Base-by-base conservation (phyloP, 768 basidiomycete species). In the Panaeolus papilionaceus region DNA sequence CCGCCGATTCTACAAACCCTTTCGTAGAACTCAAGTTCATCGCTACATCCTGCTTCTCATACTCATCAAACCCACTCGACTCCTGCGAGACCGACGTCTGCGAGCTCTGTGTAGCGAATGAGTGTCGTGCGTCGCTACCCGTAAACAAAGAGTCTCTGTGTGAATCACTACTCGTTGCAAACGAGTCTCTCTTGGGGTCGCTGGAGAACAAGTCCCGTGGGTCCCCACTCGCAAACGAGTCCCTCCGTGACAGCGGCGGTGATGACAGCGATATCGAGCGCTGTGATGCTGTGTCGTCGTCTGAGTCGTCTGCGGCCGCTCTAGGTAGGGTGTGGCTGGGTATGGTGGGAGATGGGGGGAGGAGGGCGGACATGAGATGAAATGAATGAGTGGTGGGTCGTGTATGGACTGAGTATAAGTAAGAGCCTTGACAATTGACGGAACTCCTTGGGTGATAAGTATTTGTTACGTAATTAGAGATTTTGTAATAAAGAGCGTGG, bases 231-330 rank as follows among this genome's bases (percentile, higher is more conserved):
- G 66, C 49, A 16, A 71, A 54, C 28, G 77, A 77, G 79, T 81
- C 79, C 47, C 85, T 80, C 5, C 84, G 85, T 7, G 92, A 92
- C 61, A 67, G 75, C 14, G 87, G 76, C 2, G 90, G 85, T 3
- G 92, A 92, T 38, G 88, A 89, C 47, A 94, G 87, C 26, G 92
- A 85, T 63, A 94, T 91, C 1, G 93, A 94, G 45, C 85, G 87
- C 72, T 92, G 90, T 9, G 92, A 93, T 16, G 93, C 92, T 4
- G 91, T 93, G 73, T 94, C 93, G 66, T 84, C 88, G 70, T 91
- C 91, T 33, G 33, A 33, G 66, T 81, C 83, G 65, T 84, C 85
- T 67, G 78, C 77, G 16, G 77, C 71, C 37, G 80, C 79, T 64
- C 78, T 78, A 18, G 76, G 70, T 49, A 79, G 72, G 63, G 71